Conservation (phyloP, 768 basidiomycete genomes). For the Ephemerocybe angulata region DNA sequence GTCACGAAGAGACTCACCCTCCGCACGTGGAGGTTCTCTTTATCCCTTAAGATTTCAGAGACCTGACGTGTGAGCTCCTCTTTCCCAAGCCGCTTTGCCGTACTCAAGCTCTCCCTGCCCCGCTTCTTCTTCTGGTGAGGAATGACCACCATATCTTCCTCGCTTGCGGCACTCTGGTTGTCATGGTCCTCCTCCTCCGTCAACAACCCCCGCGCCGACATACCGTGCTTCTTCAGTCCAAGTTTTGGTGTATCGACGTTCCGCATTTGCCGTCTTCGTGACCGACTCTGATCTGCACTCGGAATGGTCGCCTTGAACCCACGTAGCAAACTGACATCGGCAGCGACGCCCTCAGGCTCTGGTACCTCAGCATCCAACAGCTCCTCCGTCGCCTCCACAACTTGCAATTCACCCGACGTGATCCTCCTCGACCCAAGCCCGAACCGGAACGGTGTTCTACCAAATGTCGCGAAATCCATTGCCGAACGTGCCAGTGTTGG, state of each 20-base stretch:
- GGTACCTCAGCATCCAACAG: slow-evolving; percentile 69
- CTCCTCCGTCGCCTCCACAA: slow-evolving; percentile 78
- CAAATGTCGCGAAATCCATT: slow-evolving; percentile 74
- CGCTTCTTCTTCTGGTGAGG: slow-evolving; percentile 44
- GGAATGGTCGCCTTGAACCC: slow-evolving; percentile 97
- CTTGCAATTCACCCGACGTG: slow-evolving; percentile 80
- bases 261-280: slow-evolving; percentile 73
- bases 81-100: slow-evolving; percentile 68
- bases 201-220: slow-evolving; percentile 73
- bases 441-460: slow-evolving; percentile 71
- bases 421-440: slow-evolving; percentile 62
- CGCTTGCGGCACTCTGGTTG: slow-evolving; percentile 62
- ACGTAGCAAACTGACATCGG: slow-evolving; percentile 74
- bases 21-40: slow-evolving; percentile 88
- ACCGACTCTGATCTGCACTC: slow-evolving; percentile 74
- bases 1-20: slow-evolving; percentile 51
- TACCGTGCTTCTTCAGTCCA: slow-evolving; percentile 77
- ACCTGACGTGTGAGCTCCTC: slow-evolving; percentile 84
- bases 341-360: slow-evolving; percentile 66
- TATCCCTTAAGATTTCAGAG: slow-evolving; percentile 84
- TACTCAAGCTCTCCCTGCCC: slow-evolving; percentile 64
- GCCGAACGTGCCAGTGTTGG: slow-evolving; percentile 35
- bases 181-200: slow-evolving; percentile 54
- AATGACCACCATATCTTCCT: slow-evolving; percentile 72
- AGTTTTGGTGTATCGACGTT: slow-evolving; percentile 72